Conservation (phyloP, 2,329 filamentous ascomycete species). For the Pseudopyrenochaeta lycopersici region DNA sequence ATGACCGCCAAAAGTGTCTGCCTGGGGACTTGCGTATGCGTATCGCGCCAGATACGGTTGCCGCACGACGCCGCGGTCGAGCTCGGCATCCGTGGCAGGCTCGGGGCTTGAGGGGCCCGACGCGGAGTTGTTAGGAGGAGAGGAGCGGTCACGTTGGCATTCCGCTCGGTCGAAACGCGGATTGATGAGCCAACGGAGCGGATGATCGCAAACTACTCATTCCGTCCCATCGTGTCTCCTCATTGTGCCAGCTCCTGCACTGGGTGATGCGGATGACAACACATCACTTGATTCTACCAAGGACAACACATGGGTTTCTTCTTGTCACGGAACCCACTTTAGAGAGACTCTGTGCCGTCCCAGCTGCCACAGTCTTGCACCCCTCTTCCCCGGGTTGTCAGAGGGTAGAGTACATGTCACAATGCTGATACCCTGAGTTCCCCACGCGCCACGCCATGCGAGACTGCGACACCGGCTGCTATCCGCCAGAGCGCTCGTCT, state of each 20-base stretch:
- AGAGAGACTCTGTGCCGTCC: conserved; percentile 8
- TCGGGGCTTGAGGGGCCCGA: conserved; percentile 18
- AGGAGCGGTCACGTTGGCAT: conserved; percentile 9
- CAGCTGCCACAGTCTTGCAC: conserved; percentile 14
- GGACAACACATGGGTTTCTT: conserved; percentile 5
- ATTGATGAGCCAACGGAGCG: conserved; percentile 11
- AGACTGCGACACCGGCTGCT: conserved; percentile 5
- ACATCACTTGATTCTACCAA: too few species aligned
- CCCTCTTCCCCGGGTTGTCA: conserved; percentile 24
- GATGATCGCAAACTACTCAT: conserved; percentile 4
- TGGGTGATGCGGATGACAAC: neutral
- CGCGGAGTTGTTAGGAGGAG: conserved; percentile 7
- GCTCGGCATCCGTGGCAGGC: conserved; percentile 7
- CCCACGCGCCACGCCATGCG: conserved; percentile 16
- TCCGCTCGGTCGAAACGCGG: conserved; percentile 35
- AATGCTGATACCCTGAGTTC: conserved; percentile 25
- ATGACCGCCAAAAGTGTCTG: conserved; percentile 12
- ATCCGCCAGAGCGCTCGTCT: conserved; percentile 8
- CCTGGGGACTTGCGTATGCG: conserved; percentile 8
- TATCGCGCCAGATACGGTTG: conserved; percentile 3
- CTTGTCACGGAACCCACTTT: conserved; percentile 2
- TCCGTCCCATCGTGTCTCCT: neutral
- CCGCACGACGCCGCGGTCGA: conserved; percentile 9
- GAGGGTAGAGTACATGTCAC: conserved; percentile 15
- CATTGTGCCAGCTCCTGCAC: neutral